Conservation (phyloP, 2,329 filamentous ascomycete species). For the Cercospora berteroae region DNA sequence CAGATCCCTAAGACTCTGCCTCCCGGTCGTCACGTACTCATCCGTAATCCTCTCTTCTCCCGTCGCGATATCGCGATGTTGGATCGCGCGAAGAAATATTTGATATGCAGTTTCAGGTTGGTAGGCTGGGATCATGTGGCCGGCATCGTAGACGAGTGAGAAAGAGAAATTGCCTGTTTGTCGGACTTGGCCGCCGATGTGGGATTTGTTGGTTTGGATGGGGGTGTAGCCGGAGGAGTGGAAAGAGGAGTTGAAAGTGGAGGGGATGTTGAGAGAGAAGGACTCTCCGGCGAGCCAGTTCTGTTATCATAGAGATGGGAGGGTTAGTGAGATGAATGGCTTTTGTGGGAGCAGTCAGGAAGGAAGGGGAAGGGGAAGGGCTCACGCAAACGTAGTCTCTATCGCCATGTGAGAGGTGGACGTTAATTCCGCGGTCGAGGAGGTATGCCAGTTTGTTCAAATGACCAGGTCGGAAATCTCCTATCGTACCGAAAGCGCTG, state of each 20-base stretch:
- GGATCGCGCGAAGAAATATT: conserved; percentile 50
- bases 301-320: background rate
- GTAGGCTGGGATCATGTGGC: conserved; percentile 48
- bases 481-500: conserved; percentile 35
- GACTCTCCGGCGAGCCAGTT: conserved; percentile 58
- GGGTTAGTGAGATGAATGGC: background rate
- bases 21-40: conserved; percentile 10
- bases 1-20: conserved; percentile 9
- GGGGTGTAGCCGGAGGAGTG: conserved; percentile 47
- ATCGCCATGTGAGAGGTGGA: conserved; percentile 57
- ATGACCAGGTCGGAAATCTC: conserved; percentile 50
- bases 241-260: conserved; percentile 45
- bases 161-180: conserved; percentile 35
- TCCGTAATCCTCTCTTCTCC: conserved; percentile 28
- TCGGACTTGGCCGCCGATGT: conserved; percentile 27
- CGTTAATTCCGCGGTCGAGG: conserved; percentile 56
- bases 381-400: conserved; percentile 48
- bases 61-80: conserved; percentile 47
- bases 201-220: conserved; percentile 21
- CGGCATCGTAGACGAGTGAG: conserved; percentile 27
- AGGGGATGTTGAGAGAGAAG: conserved; percentile 49
- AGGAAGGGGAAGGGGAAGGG: background rate
- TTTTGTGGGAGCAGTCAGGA: too few species aligned
- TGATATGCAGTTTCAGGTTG: conserved; percentile 51
- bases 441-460: conserved; percentile 53